phyloP scores from a whole-genome alignment of 768 basidiomycete species.

The Leccinum fibrillosum region DNA sequence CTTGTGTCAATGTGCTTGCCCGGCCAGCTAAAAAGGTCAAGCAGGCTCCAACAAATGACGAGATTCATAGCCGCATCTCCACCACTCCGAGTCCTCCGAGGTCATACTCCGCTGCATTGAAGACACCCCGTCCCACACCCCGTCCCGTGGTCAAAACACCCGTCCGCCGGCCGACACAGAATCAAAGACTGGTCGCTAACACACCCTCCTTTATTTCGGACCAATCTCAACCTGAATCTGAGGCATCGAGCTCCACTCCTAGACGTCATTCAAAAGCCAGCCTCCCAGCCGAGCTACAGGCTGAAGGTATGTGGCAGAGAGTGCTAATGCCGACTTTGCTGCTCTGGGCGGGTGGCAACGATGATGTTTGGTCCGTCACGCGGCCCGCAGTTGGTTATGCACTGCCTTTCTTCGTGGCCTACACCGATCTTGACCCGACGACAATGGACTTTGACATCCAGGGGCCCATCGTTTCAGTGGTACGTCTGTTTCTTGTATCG shows the following conservation, averaged over 20 bases:
- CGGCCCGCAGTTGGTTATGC: neutral
- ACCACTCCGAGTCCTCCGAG: neutral
- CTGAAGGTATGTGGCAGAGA: neutral
- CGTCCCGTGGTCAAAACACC: no score
- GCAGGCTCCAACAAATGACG: neutral
- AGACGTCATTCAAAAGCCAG: neutral
- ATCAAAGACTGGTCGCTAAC: no score
- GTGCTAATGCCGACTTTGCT: neutral
- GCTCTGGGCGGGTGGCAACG: neutral
- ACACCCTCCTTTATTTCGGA: neutral
- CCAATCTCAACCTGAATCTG: neutral
- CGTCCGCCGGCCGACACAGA: no score
- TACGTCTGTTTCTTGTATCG: neutral
- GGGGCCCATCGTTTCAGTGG: neutral
- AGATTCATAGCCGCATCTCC: neutral
- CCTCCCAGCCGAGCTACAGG: neutral
- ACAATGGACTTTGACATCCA: neutral
- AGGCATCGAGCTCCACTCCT: no score
- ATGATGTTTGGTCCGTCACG: neutral
- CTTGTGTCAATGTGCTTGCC: neutral
- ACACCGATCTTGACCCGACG: neutral
- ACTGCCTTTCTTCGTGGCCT: neutral
- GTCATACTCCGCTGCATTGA: neutral
- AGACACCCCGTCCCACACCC: neutral
- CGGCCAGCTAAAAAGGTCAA: neutral